A percentile compares a stretch with the other conserved stretches of the same genome.
These are phyloP conservation scores for Blastocladiella britannica DNA, from an alignment of 192 early-diverging fungal species.

Conservation along the genomic window DNA sequence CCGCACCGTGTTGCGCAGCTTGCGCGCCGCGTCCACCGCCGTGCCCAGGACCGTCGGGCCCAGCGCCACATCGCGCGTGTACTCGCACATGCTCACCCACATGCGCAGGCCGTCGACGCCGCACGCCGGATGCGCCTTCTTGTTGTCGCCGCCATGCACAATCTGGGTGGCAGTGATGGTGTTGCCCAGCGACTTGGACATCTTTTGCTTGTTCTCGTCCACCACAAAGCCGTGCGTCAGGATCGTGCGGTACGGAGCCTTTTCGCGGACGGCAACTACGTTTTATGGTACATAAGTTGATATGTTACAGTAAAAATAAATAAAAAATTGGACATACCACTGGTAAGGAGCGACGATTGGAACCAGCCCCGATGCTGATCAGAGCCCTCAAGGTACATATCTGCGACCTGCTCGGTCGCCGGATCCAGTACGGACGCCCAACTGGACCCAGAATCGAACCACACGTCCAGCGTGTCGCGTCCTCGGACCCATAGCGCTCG, in stretches of 20 bases:
- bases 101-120: slow-evolving; percentile 54
- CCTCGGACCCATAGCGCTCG: slow-evolving; percentile 39
- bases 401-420: slow-evolving; percentile 26
- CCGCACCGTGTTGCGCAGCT: slow-evolving; percentile 49
- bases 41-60: slow-evolving; percentile 39
- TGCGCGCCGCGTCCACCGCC: slow-evolving; percentile 44
- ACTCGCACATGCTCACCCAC: slow-evolving; percentile 54
- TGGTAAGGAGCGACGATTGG: slow-evolving; percentile 57
- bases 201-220: slow-evolving; percentile 57
- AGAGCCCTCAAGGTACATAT: slow-evolving; percentile 55
- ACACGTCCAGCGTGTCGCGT: slow-evolving; percentile 70
- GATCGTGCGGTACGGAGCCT: slow-evolving; percentile 42
- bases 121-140: slow-evolving; percentile 44
- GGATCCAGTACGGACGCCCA: slow-evolving; percentile 59
- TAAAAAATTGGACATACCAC: slow-evolving; percentile 12
- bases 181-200: slow-evolving; percentile 70
- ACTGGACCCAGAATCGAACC: slow-evolving; percentile 65
- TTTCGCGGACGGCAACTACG: slow-evolving; percentile 35
- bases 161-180: slow-evolving; percentile 40
- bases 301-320: background rate
- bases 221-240: slow-evolving; percentile 67
- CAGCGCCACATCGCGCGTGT: slow-evolving; percentile 48
- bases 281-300: background rate
- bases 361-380: slow-evolving; percentile 77
- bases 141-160: slow-evolving; percentile 47